Evolutionary conservation across 176 grass and related monocot genomes (phyloP).

Genomic region (Luzula sylvatica): DNA sequence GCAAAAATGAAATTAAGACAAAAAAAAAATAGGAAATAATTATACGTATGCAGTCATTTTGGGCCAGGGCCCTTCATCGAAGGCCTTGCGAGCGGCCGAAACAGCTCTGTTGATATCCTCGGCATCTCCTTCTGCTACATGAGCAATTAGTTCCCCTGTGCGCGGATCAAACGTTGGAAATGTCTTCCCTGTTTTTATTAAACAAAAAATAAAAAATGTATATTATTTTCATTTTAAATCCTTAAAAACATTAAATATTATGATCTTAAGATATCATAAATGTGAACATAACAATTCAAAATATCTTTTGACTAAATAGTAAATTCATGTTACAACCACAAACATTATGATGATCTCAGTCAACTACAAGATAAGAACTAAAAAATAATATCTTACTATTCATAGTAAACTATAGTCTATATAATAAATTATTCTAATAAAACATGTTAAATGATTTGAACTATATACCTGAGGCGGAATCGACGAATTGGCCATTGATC

Average conservation of each 20-base stretch:
- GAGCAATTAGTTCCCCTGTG: slow-evolving; percentile 55
- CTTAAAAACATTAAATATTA: neutral
- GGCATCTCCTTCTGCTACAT: slow-evolving; percentile 54
- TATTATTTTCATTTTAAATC: neutral
- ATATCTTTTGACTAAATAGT: too few relatives aligned
- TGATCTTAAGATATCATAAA: neutral
- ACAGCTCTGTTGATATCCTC: slow-evolving; percentile 72
- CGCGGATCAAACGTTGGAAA: slow-evolving; percentile 70
- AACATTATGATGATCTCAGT: too few relatives aligned
- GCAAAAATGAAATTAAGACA: neutral
- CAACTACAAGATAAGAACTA: too few relatives aligned
- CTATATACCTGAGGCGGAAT: slow-evolving; percentile 84
- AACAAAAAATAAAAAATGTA: neutral
- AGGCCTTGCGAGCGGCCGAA: slow-evolving; percentile 65
- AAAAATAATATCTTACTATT: too few relatives aligned
- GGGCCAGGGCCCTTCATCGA: slow-evolving; percentile 82
- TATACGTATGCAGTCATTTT: slow-evolving; percentile 57
- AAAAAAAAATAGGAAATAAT: neutral
- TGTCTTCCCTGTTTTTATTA: slow-evolving; percentile 57
- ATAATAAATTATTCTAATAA: too few relatives aligned
- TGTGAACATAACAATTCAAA: too few relatives aligned
- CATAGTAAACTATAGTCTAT: too few relatives aligned
- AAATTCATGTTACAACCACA: too few relatives aligned
- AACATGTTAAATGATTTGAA: slow-evolving; percentile 9
- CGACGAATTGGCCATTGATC: slow-evolving; percentile 81